Percentiles rank a stretch among this genome's conserved stretches.
These are phyloP conservation scores for Cadophora sp. DNA, from an alignment of 2,329 filamentous ascomycete species.

Conservation along the genomic window DNA sequence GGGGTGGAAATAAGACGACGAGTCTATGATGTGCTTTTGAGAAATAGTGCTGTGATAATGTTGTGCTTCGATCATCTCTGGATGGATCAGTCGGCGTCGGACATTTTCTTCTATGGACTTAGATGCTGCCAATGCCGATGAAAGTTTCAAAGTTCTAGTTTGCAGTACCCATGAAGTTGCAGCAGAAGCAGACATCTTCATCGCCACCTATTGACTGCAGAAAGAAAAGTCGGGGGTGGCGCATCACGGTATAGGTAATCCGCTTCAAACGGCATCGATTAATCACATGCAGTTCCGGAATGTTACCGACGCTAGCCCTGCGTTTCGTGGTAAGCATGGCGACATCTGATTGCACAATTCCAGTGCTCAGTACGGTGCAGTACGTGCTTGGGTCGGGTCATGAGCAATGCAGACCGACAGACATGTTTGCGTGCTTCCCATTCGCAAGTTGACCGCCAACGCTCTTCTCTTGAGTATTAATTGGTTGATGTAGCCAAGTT, in stretches of 20 bases:
- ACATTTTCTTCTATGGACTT: not conserved
- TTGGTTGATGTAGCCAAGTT: not conserved
- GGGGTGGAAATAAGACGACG: not conserved
- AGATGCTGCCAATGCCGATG: not conserved
- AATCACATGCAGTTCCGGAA: not conserved
- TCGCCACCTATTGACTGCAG: not conserved
- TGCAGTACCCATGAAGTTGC: not conserved
- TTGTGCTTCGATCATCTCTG: not conserved
- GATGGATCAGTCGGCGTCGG: not conserved
- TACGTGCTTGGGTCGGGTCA: not conserved
- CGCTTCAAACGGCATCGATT: constrained; percentile 1
- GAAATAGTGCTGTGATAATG: not conserved
- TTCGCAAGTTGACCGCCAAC: not conserved
- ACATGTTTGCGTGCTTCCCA: not conserved
- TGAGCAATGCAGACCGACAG: not conserved
- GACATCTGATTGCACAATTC: constrained; percentile 10
- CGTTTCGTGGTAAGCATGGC: not conserved
- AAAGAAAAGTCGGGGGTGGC: constrained; percentile 1
- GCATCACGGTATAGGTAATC: not conserved
- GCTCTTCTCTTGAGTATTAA: not conserved
- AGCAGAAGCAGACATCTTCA: not conserved
- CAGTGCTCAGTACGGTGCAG: not conserved
- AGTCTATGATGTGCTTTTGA: not conserved
- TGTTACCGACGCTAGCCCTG: too few species aligned
- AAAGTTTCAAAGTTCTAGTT: not conserved